Conservation (phyloP, 352 stramenopile genomes). For the Globisporangium radiosum region DNA sequence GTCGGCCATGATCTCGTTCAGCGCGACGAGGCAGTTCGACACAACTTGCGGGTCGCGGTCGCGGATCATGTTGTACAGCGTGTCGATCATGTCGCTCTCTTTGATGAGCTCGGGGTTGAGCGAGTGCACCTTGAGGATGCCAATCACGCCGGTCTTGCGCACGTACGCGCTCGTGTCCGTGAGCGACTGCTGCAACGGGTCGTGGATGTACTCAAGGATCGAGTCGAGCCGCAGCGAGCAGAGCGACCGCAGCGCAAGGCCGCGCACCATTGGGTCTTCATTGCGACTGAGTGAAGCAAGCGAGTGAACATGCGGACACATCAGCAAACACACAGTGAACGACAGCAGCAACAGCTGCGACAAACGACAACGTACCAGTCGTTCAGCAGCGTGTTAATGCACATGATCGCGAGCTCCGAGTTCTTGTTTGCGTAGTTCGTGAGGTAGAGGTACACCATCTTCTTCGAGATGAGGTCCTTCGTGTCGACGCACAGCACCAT, state of each 20-base stretch:
- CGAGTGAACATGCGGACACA: not conserved
- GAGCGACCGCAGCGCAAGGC: slow-evolving; percentile 94
- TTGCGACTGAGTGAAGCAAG: slow-evolving; percentile 61
- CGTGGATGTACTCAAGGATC: slow-evolving; percentile 98
- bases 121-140: slow-evolving; percentile 96
- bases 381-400: slow-evolving; percentile 99
- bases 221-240: slow-evolving; percentile 95
- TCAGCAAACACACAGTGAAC: slow-evolving; percentile 1
- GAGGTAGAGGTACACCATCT: slow-evolving; percentile 99
- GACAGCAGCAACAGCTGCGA: not conserved
- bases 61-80: slow-evolving; percentile 97
- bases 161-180: slow-evolving; percentile 97
- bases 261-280: slow-evolving; percentile 98
- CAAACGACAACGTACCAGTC: slow-evolving; percentile 80
- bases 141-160: slow-evolving; percentile 98
- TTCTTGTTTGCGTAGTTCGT: slow-evolving; percentile 98
- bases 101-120: slow-evolving; percentile 90
- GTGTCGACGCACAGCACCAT: slow-evolving; percentile 98
- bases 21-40: slow-evolving; percentile 94
- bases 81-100: slow-evolving; percentile 95
- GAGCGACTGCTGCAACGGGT: slow-evolving; percentile 89
- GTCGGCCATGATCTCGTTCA: slow-evolving; percentile 98
- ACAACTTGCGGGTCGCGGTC: slow-evolving; percentile 97
- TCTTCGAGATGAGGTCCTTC: slow-evolving; percentile 99
- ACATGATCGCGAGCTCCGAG: slow-evolving; percentile 99